Evolutionary conservation across 1,284 basidiomycete species (phyloP).

Genomic region (Ganoderma leucocontextum): DNA sequence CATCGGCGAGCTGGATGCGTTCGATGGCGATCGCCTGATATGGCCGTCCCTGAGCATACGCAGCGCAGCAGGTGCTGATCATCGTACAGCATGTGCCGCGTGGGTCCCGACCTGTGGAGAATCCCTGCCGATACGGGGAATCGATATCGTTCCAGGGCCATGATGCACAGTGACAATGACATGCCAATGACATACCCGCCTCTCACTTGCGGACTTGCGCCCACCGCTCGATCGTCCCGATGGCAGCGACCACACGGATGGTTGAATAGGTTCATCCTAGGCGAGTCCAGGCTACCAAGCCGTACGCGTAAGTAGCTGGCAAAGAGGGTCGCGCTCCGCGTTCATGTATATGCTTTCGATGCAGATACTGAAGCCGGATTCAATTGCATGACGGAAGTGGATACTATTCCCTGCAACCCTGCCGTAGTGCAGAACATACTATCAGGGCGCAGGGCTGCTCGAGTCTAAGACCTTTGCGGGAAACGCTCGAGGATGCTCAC

Average conservation of each 20-base stretch:
- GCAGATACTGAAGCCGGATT: neutral
- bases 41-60: conserved; percentile 1
- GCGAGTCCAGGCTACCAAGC: neutral
- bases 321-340: neutral
- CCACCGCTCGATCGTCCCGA: neutral
- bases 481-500: conserved; percentile 1
- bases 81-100: conserved; percentile 5
- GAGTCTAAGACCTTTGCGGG: neutral
- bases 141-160: neutral
- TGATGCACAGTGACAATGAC: neutral
- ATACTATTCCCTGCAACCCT: neutral
- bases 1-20: neutral
- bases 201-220: neutral
- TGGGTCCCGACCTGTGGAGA: neutral
- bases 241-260: neutral
- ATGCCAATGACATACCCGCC: neutral
- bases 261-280: neutral
- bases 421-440: neutral
- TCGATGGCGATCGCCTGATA: conserved; percentile 6
- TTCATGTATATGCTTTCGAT: neutral
- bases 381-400: neutral
- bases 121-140: neutral
- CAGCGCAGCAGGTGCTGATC: conserved; percentile 7
- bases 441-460: neutral
- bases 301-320: neutral